phyloP scores from a whole-genome alignment of 306 rosid species.

The Sophora flavescens region DNA sequence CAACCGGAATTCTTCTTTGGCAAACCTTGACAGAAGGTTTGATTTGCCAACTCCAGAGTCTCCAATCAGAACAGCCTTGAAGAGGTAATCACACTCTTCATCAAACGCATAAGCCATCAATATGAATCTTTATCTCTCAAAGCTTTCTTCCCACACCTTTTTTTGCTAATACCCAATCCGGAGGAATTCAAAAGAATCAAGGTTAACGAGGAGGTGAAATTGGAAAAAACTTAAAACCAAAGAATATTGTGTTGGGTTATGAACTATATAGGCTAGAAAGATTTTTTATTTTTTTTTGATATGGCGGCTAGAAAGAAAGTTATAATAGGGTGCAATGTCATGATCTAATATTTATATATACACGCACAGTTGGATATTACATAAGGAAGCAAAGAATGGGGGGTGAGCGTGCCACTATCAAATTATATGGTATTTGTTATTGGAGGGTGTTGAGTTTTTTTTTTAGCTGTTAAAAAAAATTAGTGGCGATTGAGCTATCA shows the following conservation, averaged over 20 bases:
- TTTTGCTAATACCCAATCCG: background rate
- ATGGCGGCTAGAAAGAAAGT: background rate
- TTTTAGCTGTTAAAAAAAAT: too few relatives aligned
- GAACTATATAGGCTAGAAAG: too few relatives aligned
- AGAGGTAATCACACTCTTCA: slow-evolving; percentile 89
- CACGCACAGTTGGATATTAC: background rate
- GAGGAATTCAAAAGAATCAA: slow-evolving; percentile 7
- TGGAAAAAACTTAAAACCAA: background rate
- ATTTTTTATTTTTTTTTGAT: too few relatives aligned
- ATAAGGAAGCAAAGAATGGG: background rate
- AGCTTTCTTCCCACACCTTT: background rate
- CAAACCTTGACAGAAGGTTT: slow-evolving; percentile 80
- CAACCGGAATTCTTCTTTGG: slow-evolving; percentile 74
- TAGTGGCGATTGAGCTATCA: too few relatives aligned
- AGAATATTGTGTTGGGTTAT: background rate
- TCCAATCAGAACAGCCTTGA: slow-evolving; percentile 82
- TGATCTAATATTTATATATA: slow-evolving; percentile 32
- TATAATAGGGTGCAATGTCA: slow-evolving; percentile 9
- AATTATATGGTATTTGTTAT: slow-evolving; percentile 35
- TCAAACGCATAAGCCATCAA: slow-evolving; percentile 76
- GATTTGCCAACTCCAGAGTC: slow-evolving; percentile 97
- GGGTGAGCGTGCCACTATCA: background rate
- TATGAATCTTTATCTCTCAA: background rate
- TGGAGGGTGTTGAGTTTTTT: slow-evolving; percentile 39
- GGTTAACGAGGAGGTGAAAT: background rate